Percentiles rank a stretch among this genome's conserved stretches.
Conservation (phyloP, 768 basidiomycete genomes). For the Tremella mesenterica region DNA sequence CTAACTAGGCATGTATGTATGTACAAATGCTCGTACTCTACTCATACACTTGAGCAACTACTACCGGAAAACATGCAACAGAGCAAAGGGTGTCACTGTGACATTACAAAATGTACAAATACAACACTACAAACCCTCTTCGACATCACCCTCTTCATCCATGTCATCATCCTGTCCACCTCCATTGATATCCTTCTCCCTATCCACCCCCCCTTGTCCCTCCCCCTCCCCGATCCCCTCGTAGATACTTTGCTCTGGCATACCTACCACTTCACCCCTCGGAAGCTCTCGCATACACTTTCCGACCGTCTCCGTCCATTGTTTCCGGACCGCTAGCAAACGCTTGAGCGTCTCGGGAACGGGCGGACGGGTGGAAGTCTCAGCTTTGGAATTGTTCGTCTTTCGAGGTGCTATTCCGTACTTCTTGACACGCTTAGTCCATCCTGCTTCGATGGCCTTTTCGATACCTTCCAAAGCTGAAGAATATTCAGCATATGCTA, state of each 20-base stretch:
- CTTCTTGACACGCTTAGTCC: constrained; percentile 67
- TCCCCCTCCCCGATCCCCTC: constrained; percentile 53
- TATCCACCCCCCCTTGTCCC: constrained; percentile 24
- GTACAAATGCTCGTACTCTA: no score
- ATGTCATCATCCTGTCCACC: constrained; percentile 10
- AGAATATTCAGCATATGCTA: constrained; percentile 86
- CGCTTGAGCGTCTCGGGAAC: constrained; percentile 39
- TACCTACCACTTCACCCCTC: constrained; percentile 46
- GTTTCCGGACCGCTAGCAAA: constrained; percentile 63
- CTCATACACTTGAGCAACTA: no score
- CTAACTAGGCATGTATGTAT: no score
- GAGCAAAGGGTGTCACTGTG: no score
- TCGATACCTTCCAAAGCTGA: constrained; percentile 77
- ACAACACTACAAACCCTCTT: no score
- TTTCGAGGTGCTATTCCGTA: constrained; percentile 48
- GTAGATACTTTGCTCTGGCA: constrained; percentile 49
- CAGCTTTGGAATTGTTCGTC: constrained; percentile 10
- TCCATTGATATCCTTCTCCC: constrained; percentile 29
- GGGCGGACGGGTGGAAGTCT: constrained; percentile 39
- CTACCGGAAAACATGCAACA: no score
- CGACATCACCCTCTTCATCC: constrained; percentile 6
- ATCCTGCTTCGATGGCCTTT: constrained; percentile 66
- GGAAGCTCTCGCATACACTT: constrained; percentile 64
- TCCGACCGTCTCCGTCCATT: constrained; percentile 72
- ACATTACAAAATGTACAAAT: no score